Conservation (phyloP, 2,329 filamentous ascomycete species). For the Paraconiothyrium brasiliense region DNA sequence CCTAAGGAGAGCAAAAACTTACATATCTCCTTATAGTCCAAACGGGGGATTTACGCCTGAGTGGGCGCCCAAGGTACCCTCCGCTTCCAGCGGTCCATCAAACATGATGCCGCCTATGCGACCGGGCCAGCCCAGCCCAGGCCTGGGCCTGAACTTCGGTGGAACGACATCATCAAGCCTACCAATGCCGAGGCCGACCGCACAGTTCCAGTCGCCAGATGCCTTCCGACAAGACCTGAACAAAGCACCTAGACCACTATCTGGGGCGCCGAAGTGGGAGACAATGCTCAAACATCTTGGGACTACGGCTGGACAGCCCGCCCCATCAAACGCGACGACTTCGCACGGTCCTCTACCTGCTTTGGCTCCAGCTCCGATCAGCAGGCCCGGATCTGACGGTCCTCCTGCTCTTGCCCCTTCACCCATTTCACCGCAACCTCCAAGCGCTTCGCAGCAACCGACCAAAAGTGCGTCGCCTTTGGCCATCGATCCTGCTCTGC, state of each 20-base stretch:
- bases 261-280: constrained; percentile 43
- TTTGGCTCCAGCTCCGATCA: not conserved
- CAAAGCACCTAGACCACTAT: constrained; percentile 31
- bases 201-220: constrained; percentile 55
- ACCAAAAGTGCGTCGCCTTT: constrained; percentile 19
- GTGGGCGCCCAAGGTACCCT: constrained; percentile 47
- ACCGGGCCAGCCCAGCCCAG: constrained; percentile 20
- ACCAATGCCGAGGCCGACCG: constrained; percentile 38
- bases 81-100: constrained; percentile 19
- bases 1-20: constrained; percentile 55
- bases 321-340: constrained; percentile 13
- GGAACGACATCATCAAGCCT: constrained; percentile 22
- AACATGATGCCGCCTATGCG: constrained; percentile 29
- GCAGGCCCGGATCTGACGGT: constrained; percentile 7
- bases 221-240: constrained; percentile 55
- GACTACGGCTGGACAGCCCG: constrained; percentile 27
- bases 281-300: constrained; percentile 46
- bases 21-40: constrained; percentile 58
- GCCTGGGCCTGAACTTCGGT: constrained; percentile 21
- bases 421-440: constrained; percentile 29
- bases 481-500: constrained; percentile 17
- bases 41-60: constrained; percentile 53
- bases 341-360: constrained; percentile 7
- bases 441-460: constrained; percentile 25
- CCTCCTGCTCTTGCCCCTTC: constrained; percentile 12